Base-by-base conservation (phyloP, 2,329 filamentous ascomycete species). In the Lomentospora prolificans region DNA sequence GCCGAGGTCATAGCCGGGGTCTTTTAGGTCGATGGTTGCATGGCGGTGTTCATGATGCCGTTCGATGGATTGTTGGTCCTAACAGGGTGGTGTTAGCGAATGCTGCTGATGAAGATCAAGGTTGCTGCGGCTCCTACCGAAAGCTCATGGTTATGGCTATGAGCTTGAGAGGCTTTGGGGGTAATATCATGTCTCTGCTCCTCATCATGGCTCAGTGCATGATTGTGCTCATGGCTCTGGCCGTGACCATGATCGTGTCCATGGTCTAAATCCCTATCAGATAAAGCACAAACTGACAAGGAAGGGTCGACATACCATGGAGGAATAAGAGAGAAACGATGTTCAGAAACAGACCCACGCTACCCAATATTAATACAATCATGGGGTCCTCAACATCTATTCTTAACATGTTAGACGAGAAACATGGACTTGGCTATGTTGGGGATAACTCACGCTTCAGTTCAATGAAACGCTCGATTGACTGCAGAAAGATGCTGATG, bases 401-500 rank as follows among this genome's bases (percentile, higher is more conserved):
- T 24, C 57, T 19, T 36, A 17, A 19, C n/a, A 19, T 12, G 31
- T 53, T 53, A 53, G 31, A 7, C 31, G 8, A 12, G 30, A 22
- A 14, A 10, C 9, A 22, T 31, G 19, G 3, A 46, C 24, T 9
- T 22, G 25, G 4, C 12, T 30, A 48, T 24, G 6, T 8, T 4
- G 17, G 28, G 17, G 14, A 12, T n/a, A 8, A 66, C 74, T 58
- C 64, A 81, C 79, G 68, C 58, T 80, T 66, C 3, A 85, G 64
- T 3, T 76, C 70, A 19, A 85, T 73, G 63, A 89, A 89, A 33
- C 86, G 75, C 67, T 90, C 85, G 53, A 90, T 76, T 0, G 86
- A 84, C 64, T 90, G 87, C 2, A 90, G 70, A 31, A 86, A 77
- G 52, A 90, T 87, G 66, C 85, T 89, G 33, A 90, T 68, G 1